These are phyloP conservation scores for Metschnikowia anglica DNA, from an alignment of 805 yeast genomes.

Conservation along the genomic window DNA sequence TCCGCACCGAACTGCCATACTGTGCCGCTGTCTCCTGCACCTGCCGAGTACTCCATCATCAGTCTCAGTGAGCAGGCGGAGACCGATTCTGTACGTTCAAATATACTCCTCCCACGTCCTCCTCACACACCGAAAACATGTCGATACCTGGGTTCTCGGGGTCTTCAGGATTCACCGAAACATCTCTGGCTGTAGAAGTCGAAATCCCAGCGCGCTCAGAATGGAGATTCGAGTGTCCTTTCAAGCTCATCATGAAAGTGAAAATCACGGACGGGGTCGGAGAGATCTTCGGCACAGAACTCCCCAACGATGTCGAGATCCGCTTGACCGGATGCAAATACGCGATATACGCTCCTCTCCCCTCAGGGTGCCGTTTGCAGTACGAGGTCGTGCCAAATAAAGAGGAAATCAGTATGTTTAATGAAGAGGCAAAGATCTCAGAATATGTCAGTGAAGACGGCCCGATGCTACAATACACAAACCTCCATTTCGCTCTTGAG, in stretches of 20 bases:
- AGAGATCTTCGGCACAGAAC: conserved; percentile 91
- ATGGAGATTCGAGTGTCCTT: conserved; percentile 74
- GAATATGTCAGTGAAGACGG: conserved; percentile 75
- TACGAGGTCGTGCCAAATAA: conserved; percentile 35
- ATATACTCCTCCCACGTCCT: neutral
- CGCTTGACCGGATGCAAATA: conserved; percentile 39
- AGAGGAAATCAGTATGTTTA: conserved; percentile 25
- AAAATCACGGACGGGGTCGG: conserved; percentile 67
- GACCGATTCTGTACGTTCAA: too few species aligned
- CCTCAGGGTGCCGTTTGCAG: conserved; percentile 63
- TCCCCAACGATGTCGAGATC: conserved; percentile 63
- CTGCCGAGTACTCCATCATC: conserved; percentile 1
- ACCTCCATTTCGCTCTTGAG: conserved; percentile 76
- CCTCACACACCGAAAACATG: conserved; percentile 4
- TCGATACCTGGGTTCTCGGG: conserved; percentile 20
- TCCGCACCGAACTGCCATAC: neutral
- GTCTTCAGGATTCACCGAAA: conserved; percentile 1
- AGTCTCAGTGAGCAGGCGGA: neutral
- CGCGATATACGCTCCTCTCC: conserved; percentile 42
- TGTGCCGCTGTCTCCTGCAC: neutral
- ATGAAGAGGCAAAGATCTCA: conserved; percentile 41
- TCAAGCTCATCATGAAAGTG: conserved; percentile 49
- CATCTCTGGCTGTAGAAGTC: conserved; percentile 20
- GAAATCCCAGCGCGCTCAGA: conserved; percentile 48
- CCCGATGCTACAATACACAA: conserved; percentile 60